Evolutionary conservation across 805 yeast species (phyloP).

Genomic region (Pachysolen tannophilus): DNA sequence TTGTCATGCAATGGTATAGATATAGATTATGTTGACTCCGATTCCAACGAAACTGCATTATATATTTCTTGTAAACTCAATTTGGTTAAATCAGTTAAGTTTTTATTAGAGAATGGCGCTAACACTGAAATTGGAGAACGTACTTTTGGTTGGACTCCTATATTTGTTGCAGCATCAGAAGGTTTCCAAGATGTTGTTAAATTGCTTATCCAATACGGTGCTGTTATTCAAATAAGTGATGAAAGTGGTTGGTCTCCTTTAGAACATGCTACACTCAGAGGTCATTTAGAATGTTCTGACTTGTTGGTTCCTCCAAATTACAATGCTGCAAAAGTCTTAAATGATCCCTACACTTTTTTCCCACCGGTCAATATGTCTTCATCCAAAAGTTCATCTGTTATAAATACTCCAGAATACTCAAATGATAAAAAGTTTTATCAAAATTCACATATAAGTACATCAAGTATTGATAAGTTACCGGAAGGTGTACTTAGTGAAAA

Average conservation of each 20-base stretch:
- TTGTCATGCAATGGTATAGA: slow-evolving; percentile 51
- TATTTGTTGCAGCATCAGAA: slow-evolving; percentile 84
- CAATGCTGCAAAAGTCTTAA: slow-evolving; percentile 18
- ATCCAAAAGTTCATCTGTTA: background rate
- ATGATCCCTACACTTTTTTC: slow-evolving; percentile 8
- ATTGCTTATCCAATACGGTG: slow-evolving; percentile 43
- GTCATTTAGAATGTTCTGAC: slow-evolving; percentile 68
- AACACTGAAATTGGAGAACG: slow-evolving; percentile 67
- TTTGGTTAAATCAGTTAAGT: slow-evolving; percentile 41
- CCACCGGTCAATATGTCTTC: slow-evolving; percentile 1
- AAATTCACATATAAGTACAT: slow-evolving; percentile 8
- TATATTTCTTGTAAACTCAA: slow-evolving; percentile 71
- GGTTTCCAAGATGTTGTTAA: slow-evolving; percentile 57
- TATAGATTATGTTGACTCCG: slow-evolving; percentile 52
- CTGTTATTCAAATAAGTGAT: slow-evolving; percentile 52
- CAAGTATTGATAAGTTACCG: slow-evolving; percentile 16
- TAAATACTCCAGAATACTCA: slow-evolving; percentile 2
- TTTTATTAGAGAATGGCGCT: slow-evolving; percentile 53
- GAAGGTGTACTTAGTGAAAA: slow-evolving; percentile 1
- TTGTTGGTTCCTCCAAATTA: slow-evolving; percentile 44
- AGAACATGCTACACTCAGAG: slow-evolving; percentile 91
- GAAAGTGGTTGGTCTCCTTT: slow-evolving; percentile 95
- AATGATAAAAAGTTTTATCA: background rate
- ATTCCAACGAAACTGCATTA: slow-evolving; percentile 71
- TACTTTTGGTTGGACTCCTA: slow-evolving; percentile 90